A percentile compares a stretch with the other conserved stretches of the same genome.
Conservation (phyloP, 2,329 filamentous ascomycete genomes). For the Knoxdaviesia capensis region DNA sequence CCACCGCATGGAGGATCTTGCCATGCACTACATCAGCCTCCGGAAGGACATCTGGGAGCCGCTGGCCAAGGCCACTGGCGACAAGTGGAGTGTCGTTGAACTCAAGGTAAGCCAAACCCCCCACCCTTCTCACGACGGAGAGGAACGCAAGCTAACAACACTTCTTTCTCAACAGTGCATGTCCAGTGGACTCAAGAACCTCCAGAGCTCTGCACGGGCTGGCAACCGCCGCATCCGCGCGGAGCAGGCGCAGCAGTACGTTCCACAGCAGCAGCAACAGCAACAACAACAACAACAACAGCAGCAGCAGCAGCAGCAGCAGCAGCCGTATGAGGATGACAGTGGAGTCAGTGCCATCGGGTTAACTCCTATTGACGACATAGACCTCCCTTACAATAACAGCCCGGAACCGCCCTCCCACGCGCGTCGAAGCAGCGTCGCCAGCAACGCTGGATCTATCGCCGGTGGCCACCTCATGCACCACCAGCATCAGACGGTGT, state of each 20-base stretch:
- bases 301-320: slow-evolving; percentile 18
- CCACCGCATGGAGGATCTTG: slow-evolving; percentile 52
- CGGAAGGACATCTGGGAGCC: slow-evolving; percentile 66
- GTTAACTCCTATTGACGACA: slow-evolving; percentile 37
- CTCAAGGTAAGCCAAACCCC: slow-evolving; percentile 26
- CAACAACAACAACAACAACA: slow-evolving; percentile 7
- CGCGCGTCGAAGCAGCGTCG: no score
- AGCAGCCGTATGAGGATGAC: slow-evolving; percentile 43
- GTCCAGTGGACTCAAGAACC: slow-evolving; percentile 65
- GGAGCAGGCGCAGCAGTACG: slow-evolving; percentile 15
- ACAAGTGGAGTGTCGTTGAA: slow-evolving; percentile 59
- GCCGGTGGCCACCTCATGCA: slow-evolving; percentile 7
- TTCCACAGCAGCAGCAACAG: no score
- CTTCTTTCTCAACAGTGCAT: slow-evolving; percentile 38
- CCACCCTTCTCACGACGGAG: background rate
- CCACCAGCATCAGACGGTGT: slow-evolving; percentile 6
- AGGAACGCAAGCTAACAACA: slow-evolving; percentile 5
- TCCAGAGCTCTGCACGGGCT: slow-evolving; percentile 48
- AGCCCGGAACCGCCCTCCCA: no score
- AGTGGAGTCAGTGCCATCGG: slow-evolving; percentile 45
- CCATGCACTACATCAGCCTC: slow-evolving; percentile 59
- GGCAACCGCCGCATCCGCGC: slow-evolving; percentile 42
- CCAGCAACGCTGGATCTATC: slow-evolving; percentile 9
- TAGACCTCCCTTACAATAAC: slow-evolving; percentile 35
- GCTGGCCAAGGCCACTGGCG: slow-evolving; percentile 53